Percentiles rank a stretch among this genome's conserved stretches.
phyloP scores from a whole-genome alignment of 2,329 filamentous ascomycete species.

The Fusarium phyllophilum region DNA sequence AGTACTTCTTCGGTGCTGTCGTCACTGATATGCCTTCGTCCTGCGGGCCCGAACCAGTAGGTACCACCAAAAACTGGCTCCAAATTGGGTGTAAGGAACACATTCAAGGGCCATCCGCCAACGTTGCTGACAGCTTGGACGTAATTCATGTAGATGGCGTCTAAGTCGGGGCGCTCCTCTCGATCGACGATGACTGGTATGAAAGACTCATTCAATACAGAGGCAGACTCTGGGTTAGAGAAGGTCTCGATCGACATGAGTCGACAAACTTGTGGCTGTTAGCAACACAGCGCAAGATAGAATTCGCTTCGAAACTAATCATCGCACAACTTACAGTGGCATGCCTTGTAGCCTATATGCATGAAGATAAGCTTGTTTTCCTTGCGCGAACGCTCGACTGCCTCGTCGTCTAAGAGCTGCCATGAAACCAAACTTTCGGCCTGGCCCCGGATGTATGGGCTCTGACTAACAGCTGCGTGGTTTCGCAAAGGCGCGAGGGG shows the following conservation, averaged over 20 bases:
- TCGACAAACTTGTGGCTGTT: conserved; percentile 71
- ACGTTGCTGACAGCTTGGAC: conserved; percentile 90
- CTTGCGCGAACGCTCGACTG: conserved; percentile 78
- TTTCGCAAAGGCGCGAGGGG: conserved; percentile 48
- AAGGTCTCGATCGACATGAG: conserved; percentile 96
- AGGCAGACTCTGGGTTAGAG: conserved; percentile 81
- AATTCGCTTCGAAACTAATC: background rate
- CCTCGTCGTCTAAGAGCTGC: conserved; percentile 86
- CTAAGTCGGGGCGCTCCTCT: conserved; percentile 92
- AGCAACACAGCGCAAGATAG: conserved; percentile 21
- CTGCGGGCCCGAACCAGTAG: conserved; percentile 88
- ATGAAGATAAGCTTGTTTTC: conserved; percentile 92
- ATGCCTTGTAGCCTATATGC: conserved; percentile 94
- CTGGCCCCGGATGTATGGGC: conserved; percentile 74
- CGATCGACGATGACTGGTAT: conserved; percentile 93
- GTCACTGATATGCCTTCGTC: conserved; percentile 52
- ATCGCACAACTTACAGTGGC: conserved; percentile 77
- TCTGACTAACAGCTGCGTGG: conserved; percentile 53
- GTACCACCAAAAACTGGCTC: conserved; percentile 96
- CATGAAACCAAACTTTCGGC: conserved; percentile 86
- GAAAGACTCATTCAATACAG: conserved; percentile 85
- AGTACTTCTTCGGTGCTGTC: conserved; percentile 67
- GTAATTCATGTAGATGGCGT: conserved; percentile 98
- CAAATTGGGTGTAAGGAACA: conserved; percentile 94
- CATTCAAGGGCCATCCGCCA: conserved; percentile 94